Evolutionary conservation across 768 basidiomycete genomes (phyloP).

Genomic region (Russula compacta): DNA sequence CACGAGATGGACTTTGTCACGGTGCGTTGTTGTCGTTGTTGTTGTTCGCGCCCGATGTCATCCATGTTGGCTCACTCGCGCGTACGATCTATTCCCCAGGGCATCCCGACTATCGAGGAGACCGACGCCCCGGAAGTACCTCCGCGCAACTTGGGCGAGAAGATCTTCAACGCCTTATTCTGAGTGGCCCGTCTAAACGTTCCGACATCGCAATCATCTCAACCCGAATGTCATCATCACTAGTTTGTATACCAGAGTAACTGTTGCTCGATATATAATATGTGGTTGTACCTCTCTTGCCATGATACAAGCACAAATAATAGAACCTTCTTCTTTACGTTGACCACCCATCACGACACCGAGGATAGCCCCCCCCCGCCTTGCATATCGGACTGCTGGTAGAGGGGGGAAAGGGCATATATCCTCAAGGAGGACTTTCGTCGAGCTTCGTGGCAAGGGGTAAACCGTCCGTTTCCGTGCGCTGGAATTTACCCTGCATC

Average conservation of each 20-base stretch:
- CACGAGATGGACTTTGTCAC: conserved; percentile 66
- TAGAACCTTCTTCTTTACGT: neutral
- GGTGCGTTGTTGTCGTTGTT: conserved; percentile 29
- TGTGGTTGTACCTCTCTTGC: neutral
- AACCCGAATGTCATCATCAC: neutral
- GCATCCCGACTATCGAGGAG: conserved; percentile 61
- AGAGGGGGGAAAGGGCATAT: neutral
- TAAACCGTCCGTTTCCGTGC: neutral
- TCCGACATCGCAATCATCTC: neutral
- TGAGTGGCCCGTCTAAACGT: conserved; percentile 22
- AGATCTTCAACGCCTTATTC: conserved; percentile 45
- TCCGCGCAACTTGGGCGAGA: conserved; percentile 42
- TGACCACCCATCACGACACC: neutral
- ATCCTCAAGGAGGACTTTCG: neutral
- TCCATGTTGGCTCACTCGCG: neutral
- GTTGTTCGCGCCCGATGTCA: conserved; percentile 16
- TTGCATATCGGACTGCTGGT: neutral
- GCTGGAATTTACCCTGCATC: conserved; percentile 79
- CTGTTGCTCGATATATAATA: neutral
- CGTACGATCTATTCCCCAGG: conserved; percentile 30
- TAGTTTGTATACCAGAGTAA: neutral
- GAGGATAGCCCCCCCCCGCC: too few relatives aligned
- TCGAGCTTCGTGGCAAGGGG: neutral
- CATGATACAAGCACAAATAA: neutral
- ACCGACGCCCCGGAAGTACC: conserved; percentile 47